Percentiles rank a stretch among this genome's conserved stretches.
Evolutionary conservation across 768 basidiomycete genomes (phyloP).

Genomic region (Naganishia vishniacii): DNA sequence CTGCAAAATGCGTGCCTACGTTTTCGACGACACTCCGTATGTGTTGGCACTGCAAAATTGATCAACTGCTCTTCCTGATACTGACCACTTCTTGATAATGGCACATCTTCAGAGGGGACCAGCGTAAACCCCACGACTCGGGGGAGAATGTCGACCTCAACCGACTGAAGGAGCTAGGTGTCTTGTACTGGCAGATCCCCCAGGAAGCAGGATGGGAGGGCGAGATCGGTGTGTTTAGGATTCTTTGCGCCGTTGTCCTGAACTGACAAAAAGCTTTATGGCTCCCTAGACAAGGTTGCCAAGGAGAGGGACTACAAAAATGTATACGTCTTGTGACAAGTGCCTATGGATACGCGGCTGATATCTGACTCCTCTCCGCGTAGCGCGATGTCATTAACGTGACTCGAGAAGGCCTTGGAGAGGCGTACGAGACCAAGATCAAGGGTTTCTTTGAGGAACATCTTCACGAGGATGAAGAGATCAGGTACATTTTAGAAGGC

Average conservation of each 20-base stretch:
- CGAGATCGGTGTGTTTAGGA: slow-evolving; percentile 35
- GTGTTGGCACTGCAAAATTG: not conserved
- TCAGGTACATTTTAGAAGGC: slow-evolving; percentile 79
- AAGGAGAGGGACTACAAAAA: slow-evolving; percentile 72
- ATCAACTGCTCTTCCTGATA: not conserved
- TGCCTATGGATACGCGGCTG: not conserved
- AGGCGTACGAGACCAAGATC: slow-evolving; percentile 74
- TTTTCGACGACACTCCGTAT: slow-evolving; percentile 43
- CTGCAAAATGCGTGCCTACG: slow-evolving; percentile 44
- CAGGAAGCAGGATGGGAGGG: slow-evolving; percentile 53
- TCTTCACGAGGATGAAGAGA: slow-evolving; percentile 94
- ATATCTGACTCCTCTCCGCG: not conserved
- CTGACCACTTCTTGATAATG: not conserved
- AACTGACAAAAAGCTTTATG: not conserved
- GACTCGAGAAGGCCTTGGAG: slow-evolving; percentile 71
- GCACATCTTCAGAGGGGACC: slow-evolving; percentile 59
- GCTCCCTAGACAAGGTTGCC: slow-evolving; percentile 58
- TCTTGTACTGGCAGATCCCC: slow-evolving; percentile 65
- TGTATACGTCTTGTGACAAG: slow-evolving; percentile 27
- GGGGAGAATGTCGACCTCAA: slow-evolving; percentile 53
- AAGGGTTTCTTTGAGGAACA: slow-evolving; percentile 85
- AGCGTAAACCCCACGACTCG: slow-evolving; percentile 72
- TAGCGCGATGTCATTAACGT: slow-evolving; percentile 68
- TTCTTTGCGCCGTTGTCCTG: not conserved
- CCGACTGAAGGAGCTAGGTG: slow-evolving; percentile 58